Evolutionary conservation across 306 rosid species (phyloP), one percentile per base, ranked within the genome.

Genomic region (Cucurbita maxima): DNA sequence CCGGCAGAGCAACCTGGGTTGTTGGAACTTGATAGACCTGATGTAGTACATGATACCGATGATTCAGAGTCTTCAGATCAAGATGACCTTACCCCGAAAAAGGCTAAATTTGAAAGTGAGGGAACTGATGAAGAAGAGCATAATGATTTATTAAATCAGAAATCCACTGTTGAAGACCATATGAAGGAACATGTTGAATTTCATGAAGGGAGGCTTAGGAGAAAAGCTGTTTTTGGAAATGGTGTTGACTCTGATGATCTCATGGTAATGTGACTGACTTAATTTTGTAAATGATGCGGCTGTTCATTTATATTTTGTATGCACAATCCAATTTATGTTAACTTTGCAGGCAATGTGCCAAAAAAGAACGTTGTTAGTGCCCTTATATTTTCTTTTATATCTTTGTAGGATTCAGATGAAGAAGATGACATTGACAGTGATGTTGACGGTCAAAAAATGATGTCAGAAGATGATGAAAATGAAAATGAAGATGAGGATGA

Each of bases 181-280:
- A 38, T 93, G 76, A 84, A 86, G 76, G 97, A 93, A 75, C 81
- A 75, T 72, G 85, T 84, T 38, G 98, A 93, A 80, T 76, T 84
- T 86, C 84, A 82, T 77, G 87, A 78, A 72, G 98, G 97, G 81
- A 84, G 97, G 77, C 77, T 25, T 10, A 88, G 98, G 82, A 82
- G 98, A 79, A 87, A 80, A 80, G 92, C 82, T 52, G 47, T 85
- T 25, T 90, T 93, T 82, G 85, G 79, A 77, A 70, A 84, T 75
- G 94, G 83, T 19, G 72, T 68, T 74, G 86, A 79, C 77, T 81
- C 75, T 72, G 79, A 71, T 16, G 84, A 79, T 73, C 30, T 72
- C 77, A 82, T 79, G 97, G 97, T 90, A 79, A 80, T 9, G 72
- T 59, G 9, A 2, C n/a, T 38, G 45, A 43, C 11, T 0, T 20